These are phyloP conservation scores for Irpex sp. DNA, from an alignment of 1,284 basidiomycete species.

Conservation along the genomic window DNA sequence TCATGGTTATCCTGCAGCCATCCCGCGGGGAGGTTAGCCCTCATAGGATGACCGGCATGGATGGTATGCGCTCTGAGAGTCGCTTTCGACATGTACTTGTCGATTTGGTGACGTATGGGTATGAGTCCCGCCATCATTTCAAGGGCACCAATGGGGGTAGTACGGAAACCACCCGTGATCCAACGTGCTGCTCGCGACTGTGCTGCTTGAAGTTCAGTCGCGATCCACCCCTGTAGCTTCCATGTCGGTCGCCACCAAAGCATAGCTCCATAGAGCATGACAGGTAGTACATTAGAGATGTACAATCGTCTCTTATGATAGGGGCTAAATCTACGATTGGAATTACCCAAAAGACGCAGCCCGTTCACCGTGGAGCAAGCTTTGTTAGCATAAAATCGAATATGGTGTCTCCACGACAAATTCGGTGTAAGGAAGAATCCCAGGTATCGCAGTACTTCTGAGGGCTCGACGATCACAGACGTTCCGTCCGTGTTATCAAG, in stretches of 20 bases:
- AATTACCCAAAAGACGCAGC: slow-evolving; percentile 34
- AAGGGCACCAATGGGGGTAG: too few relatives aligned
- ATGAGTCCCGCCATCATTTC: too few relatives aligned
- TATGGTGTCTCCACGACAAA: slow-evolving; percentile 26
- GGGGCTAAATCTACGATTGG: slow-evolving; percentile 29
- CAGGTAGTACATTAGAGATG: slow-evolving; percentile 27
- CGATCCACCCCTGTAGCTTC: neutral
- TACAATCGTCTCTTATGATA: slow-evolving; percentile 25
- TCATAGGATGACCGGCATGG: too few relatives aligned
- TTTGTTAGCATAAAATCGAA: slow-evolving; percentile 19
- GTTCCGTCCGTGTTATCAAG: neutral
- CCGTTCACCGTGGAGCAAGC: slow-evolving; percentile 16
- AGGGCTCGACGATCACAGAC: neutral
- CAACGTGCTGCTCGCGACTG: too few relatives aligned
- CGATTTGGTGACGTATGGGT: too few relatives aligned
- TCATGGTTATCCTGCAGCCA: too few relatives aligned
- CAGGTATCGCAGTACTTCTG: slow-evolving; percentile 22
- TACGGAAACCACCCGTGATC: too few relatives aligned
- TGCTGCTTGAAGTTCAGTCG: neutral
- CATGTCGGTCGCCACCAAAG: slow-evolving; percentile 14
- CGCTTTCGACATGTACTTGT: too few relatives aligned
- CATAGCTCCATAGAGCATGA: slow-evolving; percentile 23
- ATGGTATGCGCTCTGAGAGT: too few relatives aligned
- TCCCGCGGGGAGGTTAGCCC: too few relatives aligned
- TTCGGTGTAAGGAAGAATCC: slow-evolving; percentile 26